These are phyloP conservation scores for Solanum hybrid DNA, from an alignment of 305 asterid species.

Conservation along the genomic window DNA sequence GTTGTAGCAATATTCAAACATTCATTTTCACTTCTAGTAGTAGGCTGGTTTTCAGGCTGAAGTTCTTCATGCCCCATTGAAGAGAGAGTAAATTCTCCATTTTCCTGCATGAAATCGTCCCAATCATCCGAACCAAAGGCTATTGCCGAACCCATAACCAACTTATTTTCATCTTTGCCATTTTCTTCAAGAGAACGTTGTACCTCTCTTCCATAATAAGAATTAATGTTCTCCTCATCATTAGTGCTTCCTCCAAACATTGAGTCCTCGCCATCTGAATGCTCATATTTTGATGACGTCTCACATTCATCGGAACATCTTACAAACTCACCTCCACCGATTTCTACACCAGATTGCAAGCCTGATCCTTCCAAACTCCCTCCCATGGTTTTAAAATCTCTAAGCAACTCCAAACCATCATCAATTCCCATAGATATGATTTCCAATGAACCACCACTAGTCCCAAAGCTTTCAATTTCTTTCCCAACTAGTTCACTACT, in stretches of 20 bases:
- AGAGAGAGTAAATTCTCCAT: slow-evolving; percentile 21
- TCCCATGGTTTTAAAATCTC: slow-evolving; percentile 7
- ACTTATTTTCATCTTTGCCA: slow-evolving; percentile 25
- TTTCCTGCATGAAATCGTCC: slow-evolving; percentile 62
- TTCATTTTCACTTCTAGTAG: slow-evolving; percentile 18
- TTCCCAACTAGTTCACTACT: slow-evolving; percentile 9
- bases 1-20: slow-evolving; percentile 20
- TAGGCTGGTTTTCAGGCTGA: slow-evolving; percentile 16
- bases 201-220: slow-evolving; percentile 19
- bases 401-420: slow-evolving; percentile 7
- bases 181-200: slow-evolving; percentile 19
- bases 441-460: neutral
- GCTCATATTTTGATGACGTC: slow-evolving; percentile 41
- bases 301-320: slow-evolving; percentile 41
- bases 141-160: slow-evolving; percentile 58
- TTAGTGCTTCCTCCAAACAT: slow-evolving; percentile 71
- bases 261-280: slow-evolving; percentile 76
- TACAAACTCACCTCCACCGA: slow-evolving; percentile 13
- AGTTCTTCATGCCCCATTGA: slow-evolving; percentile 27
- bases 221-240: slow-evolving; percentile 33
- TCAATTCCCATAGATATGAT: neutral
- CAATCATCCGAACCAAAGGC: slow-evolving; percentile 84
- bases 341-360: neutral
- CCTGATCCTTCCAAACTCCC: slow-evolving; percentile 13
- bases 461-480: slow-evolving; percentile 9